Evolutionary conservation across 2,329 filamentous ascomycete genomes (phyloP), one percentile per base, ranked within the genome.

Genomic region (Falciphora oryzae): DNA sequence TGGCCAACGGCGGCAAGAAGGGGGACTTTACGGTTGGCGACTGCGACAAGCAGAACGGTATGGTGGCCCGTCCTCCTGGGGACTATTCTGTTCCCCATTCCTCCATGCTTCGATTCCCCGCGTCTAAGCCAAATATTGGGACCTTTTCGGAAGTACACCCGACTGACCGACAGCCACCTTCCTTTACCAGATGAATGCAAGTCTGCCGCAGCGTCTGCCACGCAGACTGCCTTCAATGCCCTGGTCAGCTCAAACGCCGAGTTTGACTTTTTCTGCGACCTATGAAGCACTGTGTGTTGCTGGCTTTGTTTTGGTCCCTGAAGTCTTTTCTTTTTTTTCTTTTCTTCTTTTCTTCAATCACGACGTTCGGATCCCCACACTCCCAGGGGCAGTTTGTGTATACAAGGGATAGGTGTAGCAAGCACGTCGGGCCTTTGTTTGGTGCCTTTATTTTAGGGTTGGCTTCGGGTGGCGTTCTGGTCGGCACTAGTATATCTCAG

Each of bases 231-330:
- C 22, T 75, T 72, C 53, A 65, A 69, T 6, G 68, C 69, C 18
- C 69, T 81, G 56, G 74, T 76, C 38, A 78, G 75, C 64, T 75
- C 77, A 10, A 76, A 77, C 63, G 75, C 74, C 35, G 72, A 81
- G 28, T 81, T 81, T 66, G 77, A 81, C 65, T 78, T 78, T 66
- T 81, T 81, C 66, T 83, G 80, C 69, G 78, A 81, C 44, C 59
- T 75, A 61, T 78, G 68, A 74, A 56, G 22, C 28, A 27, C 11
- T 25, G 28, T 25, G n/a, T 53, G 44, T 14, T 53, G 18, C 44
- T 11, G 7, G 44, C n/a, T 25, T 53, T 53, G 7, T 7, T 8
- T 4, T 25, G 22, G 44, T 22, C 8, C 44, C 7, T 14, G 18
- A 53, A 44, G 35, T 44, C 3, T 44, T 44, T 35, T 44, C 14